Conservation (phyloP, 768 basidiomycete genomes). For the Rhizopogon vesiculosus region DNA sequence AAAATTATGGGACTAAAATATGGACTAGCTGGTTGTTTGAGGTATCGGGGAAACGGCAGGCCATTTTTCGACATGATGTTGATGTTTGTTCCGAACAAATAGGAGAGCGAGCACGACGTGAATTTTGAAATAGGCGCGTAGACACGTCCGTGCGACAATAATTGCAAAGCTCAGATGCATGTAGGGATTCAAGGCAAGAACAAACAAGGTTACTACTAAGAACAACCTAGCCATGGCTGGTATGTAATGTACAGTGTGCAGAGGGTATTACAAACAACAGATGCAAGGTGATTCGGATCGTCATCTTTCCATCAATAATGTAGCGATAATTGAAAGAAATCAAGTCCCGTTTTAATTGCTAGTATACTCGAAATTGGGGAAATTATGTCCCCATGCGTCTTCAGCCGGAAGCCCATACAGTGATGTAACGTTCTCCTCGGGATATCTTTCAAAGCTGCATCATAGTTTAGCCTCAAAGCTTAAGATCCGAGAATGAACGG, state of each 20-base stretch:
- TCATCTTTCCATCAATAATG: constrained; percentile 4
- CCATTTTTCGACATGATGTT: constrained; percentile 31
- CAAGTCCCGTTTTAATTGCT: constrained; percentile 4
- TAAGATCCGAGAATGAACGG: constrained; percentile 7
- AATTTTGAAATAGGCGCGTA: background rate
- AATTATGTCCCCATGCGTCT: constrained; percentile 63
- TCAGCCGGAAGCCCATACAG: constrained; percentile 53
- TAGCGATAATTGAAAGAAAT: constrained; percentile 5
- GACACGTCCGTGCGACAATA: background rate
- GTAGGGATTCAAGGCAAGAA: background rate
- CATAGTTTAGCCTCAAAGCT: background rate
- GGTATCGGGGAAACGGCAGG: constrained; percentile 21
- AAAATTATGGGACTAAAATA: background rate
- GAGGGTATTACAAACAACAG: constrained; percentile 9
- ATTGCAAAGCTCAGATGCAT: constrained; percentile 7
- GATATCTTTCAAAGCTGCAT: constrained; percentile 69
- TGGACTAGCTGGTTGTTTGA: constrained; percentile 8
- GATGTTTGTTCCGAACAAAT: constrained; percentile 29
- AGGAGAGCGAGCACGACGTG: constrained; percentile 12
- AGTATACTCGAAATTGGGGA: constrained; percentile 80
- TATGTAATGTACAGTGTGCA: constrained; percentile 3
- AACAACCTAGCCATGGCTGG: background rate
- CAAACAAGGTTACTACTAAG: constrained; percentile 7
- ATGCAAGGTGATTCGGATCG: constrained; percentile 4
- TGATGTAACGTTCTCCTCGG: constrained; percentile 63